phyloP scores from a whole-genome alignment of 1,284 basidiomycete species.

The Clitocybe nebularis region DNA sequence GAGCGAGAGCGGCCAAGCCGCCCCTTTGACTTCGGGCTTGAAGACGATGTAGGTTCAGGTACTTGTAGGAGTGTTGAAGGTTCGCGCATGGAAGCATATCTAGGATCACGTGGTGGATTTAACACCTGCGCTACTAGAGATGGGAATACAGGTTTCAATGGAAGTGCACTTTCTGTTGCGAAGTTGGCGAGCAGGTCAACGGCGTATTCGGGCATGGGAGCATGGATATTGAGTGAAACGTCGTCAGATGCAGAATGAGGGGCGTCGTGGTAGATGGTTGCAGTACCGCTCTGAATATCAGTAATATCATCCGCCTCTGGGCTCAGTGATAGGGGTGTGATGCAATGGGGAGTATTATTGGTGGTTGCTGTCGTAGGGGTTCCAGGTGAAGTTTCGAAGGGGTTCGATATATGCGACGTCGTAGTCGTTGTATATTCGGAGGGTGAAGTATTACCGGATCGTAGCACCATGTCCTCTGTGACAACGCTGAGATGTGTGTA shows the following conservation, averaged over 20 bases:
- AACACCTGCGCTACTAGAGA: no score
- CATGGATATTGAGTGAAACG: slow-evolving; percentile 18
- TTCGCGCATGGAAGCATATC: not conserved
- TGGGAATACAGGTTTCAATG: no score
- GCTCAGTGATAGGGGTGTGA: slow-evolving; percentile 1
- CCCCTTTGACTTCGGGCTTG: slow-evolving; percentile 1
- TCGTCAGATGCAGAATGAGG: slow-evolving; percentile 15
- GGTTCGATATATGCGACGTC: slow-evolving; percentile 6
- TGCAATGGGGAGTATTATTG: slow-evolving; percentile 2
- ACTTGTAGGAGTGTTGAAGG: slow-evolving; percentile 15
- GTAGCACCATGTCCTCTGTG: slow-evolving; percentile 4
- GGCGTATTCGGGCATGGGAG: slow-evolving; percentile 29
- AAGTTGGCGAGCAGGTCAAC: slow-evolving; percentile 25
- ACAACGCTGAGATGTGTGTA: slow-evolving; percentile 4
- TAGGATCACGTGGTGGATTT: no score
- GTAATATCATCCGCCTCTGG: not conserved
- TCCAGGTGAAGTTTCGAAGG: slow-evolving; percentile 9
- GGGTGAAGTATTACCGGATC: slow-evolving; percentile 2
- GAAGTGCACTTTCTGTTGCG: slow-evolving; percentile 21
- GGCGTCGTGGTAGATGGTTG: slow-evolving; percentile 23
- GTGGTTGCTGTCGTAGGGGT: slow-evolving; percentile 10
- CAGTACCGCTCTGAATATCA: slow-evolving; percentile 20
- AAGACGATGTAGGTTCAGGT: slow-evolving; percentile 2
- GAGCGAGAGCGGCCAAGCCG: slow-evolving; percentile 8
- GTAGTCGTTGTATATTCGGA: slow-evolving; percentile 3